Conservation (phyloP, 2,329 filamentous ascomycete genomes). For the Hypomyces perniciosus region DNA sequence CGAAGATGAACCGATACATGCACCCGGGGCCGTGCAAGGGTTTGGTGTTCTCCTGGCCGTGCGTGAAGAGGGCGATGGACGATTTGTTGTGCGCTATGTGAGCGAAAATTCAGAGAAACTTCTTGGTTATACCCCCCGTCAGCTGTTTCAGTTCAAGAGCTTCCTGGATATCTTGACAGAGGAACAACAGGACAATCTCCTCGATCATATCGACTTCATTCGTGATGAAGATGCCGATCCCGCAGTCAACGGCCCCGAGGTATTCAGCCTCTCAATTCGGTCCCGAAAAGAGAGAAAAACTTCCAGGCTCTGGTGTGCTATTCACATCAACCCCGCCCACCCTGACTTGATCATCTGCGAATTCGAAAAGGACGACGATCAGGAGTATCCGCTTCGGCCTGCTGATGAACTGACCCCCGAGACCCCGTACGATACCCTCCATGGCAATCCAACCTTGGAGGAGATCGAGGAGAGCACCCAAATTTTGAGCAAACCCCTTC, state of each 20-base stretch:
- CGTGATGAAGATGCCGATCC: slow-evolving; percentile 76
- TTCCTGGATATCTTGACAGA: slow-evolving; percentile 81
- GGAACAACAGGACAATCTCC: slow-evolving; percentile 74
- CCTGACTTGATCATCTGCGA: slow-evolving; percentile 75
- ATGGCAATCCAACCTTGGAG: slow-evolving; percentile 64
- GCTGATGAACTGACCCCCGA: slow-evolving; percentile 53
- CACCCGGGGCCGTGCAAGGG: slow-evolving; percentile 73
- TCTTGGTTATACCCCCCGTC: slow-evolving; percentile 69
- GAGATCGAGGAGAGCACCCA: slow-evolving; percentile 72
- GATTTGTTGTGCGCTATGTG: slow-evolving; percentile 63
- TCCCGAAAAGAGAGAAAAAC: slow-evolving; percentile 45
- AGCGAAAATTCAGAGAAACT: slow-evolving; percentile 75
- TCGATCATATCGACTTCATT: slow-evolving; percentile 85
- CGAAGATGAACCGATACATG: slow-evolving; percentile 87
- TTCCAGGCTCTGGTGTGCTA: slow-evolving; percentile 78
- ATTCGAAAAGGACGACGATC: slow-evolving; percentile 79
- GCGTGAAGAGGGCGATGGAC: slow-evolving; percentile 62
- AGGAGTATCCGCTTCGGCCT: slow-evolving; percentile 60
- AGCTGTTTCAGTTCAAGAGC: slow-evolving; percentile 67
- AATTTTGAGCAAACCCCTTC: slow-evolving; percentile 68
- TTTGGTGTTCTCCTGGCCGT: slow-evolving; percentile 75
- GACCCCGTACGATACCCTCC: slow-evolving; percentile 65
- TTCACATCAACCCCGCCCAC: slow-evolving; percentile 66
- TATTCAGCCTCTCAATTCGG: slow-evolving; percentile 74
- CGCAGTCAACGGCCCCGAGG: slow-evolving; percentile 70